phyloP scores from a whole-genome alignment of 805 yeast species.

The Teunomyces kruisii region DNA sequence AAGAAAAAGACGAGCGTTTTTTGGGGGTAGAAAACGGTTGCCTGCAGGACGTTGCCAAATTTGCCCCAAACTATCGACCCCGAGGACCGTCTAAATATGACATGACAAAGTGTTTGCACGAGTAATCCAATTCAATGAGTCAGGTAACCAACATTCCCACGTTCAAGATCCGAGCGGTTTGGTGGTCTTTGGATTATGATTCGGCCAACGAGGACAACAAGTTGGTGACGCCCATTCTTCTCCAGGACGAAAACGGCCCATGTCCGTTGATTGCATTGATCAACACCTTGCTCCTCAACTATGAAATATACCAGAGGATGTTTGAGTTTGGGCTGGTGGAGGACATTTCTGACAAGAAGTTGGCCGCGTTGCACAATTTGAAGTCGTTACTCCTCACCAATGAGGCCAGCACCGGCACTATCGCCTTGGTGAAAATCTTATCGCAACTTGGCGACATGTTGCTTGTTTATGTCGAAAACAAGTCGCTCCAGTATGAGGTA shows the following conservation, averaged over 20 bases:
- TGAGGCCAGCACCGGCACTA: conserved; percentile 12
- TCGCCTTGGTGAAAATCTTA: conserved; percentile 40
- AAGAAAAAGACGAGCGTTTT: not conserved
- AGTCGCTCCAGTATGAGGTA: conserved; percentile 28
- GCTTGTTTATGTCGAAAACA: conserved; percentile 22
- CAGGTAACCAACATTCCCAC: not conserved
- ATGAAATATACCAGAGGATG: conserved; percentile 28
- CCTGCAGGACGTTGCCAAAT: not conserved
- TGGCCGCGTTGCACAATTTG: conserved; percentile 16
- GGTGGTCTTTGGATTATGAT: conserved; percentile 28
- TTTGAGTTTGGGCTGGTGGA: conserved; percentile 7
- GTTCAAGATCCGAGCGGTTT: conserved; percentile 22
- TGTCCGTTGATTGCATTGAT: conserved; percentile 80
- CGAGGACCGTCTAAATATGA: not conserved
- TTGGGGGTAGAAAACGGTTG: not conserved
- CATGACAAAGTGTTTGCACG: conserved; percentile 1
- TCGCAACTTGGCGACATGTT: conserved; percentile 50
- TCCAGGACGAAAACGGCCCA: conserved; percentile 85
- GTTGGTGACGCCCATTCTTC: conserved; percentile 52
- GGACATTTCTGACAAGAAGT: conserved; percentile 6
- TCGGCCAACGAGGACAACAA: conserved; percentile 23
- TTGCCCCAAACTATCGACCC: not conserved
- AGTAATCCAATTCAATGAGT: not conserved
- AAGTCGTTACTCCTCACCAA: conserved; percentile 13
- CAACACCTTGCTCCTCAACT: conserved; percentile 62